Evolutionary conservation across 768 basidiomycete species (phyloP).

Genomic region (button mushroom (Agaricus bisporus)): DNA sequence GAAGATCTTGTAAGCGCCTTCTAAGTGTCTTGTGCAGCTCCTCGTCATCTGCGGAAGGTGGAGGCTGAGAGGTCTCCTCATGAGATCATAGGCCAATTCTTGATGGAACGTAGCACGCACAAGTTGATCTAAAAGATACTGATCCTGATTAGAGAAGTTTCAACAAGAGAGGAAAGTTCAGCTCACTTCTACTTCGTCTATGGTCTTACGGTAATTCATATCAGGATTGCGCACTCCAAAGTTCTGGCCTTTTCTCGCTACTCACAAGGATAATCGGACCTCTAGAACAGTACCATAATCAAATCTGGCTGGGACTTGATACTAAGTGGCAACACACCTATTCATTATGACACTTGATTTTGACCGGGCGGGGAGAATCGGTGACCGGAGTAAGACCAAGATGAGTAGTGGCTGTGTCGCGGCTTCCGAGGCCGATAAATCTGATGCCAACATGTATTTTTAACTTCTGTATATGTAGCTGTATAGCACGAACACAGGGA

Average conservation of each 20-base stretch:
- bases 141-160: neutral
- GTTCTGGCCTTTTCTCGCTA: neutral
- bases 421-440: no score
- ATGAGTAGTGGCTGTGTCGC: no score
- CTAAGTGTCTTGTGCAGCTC: conserved; percentile 31
- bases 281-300: conserved; percentile 5
- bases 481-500: neutral
- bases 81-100: neutral
- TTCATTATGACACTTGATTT: neutral
- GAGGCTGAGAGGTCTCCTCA: conserved; percentile 20
- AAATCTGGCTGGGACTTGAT: neutral
- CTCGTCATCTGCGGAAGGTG: conserved; percentile 30
- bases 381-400: no score
- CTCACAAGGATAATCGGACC: conserved; percentile 20
- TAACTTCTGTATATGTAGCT: no score
- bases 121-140: conserved; percentile 34
- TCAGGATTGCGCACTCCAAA: neutral
- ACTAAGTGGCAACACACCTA: neutral
- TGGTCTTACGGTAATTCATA: conserved; percentile 14
- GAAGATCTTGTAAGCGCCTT: conserved; percentile 26
- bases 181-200: conserved; percentile 24
- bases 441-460: no score
- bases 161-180: neutral
- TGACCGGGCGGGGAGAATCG: no score
- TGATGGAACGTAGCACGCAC: conserved; percentile 13